phyloP scores from a whole-genome alignment of 148 eudicot genomes.

The Chenopodium suecicum region DNA sequence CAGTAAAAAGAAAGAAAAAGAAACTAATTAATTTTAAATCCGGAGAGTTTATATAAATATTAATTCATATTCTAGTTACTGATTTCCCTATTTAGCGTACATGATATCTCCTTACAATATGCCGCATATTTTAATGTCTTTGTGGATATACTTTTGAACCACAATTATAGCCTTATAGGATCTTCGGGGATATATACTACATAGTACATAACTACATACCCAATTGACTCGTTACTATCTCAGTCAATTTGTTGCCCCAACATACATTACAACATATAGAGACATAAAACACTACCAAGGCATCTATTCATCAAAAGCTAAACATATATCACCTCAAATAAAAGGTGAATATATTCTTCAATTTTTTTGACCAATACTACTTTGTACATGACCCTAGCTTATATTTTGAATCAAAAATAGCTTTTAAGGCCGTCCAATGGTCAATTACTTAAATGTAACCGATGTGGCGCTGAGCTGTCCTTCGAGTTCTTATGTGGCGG shows the following conservation, averaged over 20 bases:
- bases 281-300: background rate
- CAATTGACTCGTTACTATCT: too few relatives aligned
- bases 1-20: too few relatives aligned
- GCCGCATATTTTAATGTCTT: too few relatives aligned
- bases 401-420: background rate
- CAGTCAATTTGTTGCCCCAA: background rate
- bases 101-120: too few relatives aligned
- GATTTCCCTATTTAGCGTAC: too few relatives aligned
- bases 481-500: background rate
- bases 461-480: background rate
- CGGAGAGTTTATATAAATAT: too few relatives aligned
- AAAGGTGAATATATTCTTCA: background rate
- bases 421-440: background rate
- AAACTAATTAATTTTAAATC: too few relatives aligned
- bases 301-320: background rate
- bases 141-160: too few relatives aligned
- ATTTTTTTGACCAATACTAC: background rate
- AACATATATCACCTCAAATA: background rate
- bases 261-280: background rate
- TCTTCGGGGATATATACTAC: too few relatives aligned
- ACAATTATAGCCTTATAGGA: too few relatives aligned
- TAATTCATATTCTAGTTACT: too few relatives aligned
- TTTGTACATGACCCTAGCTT: background rate
- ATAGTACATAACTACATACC: too few relatives aligned
- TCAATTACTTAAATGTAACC: background rate